Evolutionary conservation across 768 basidiomycete species (phyloP), one percentile per base, ranked within the genome.

Genomic region (Postia placenta): DNA sequence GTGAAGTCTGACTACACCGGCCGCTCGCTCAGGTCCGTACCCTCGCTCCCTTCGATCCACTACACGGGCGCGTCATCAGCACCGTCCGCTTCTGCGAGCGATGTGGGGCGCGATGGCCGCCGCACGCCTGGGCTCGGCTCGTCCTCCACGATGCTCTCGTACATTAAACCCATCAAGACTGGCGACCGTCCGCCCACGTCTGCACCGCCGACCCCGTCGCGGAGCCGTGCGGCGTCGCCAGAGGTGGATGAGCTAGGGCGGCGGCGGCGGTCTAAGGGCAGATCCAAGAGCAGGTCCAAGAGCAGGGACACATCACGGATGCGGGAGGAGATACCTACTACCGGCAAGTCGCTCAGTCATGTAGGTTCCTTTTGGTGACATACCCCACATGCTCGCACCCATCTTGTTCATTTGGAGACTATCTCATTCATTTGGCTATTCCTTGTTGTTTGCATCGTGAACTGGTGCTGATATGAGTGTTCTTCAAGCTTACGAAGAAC

Each of bases 281-380:
- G 70, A 53, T 45, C 45, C 51, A 48, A 48, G 43, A 60, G 64
- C 37, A 42, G 64, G 2, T 45, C 49, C 51, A 50, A 50, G 44
- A 62, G 65, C 40, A 46, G 64, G 3, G 49, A 58, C 11, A 45
- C 65, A 28, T 43, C 47, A 45, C 53, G 49, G 48, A 48, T 45
- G 45, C 49, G 52, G 33, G 52, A 46, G 20, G 42, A n/a, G 39
- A 37, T 75, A 51, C 60, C 70, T 36, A 70, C 79, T 46, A 67
- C 77, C 39, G 75, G 79, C 55, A 82, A 80, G 64, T 82, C 87
- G 57, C 68, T 89, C 73, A 82, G 78, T 69, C 87, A 91, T 81
- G 87, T 91, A 80, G 85, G 87, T 89, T 77, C 78, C 74, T 79
- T 81, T 74, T 73, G 83, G 81, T 67, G 54, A 33, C 22, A 42